Evolutionary conservation across 768 basidiomycete species (phyloP), one percentile per base, ranked within the genome.

Genomic region (Pulveroboletus sp.): DNA sequence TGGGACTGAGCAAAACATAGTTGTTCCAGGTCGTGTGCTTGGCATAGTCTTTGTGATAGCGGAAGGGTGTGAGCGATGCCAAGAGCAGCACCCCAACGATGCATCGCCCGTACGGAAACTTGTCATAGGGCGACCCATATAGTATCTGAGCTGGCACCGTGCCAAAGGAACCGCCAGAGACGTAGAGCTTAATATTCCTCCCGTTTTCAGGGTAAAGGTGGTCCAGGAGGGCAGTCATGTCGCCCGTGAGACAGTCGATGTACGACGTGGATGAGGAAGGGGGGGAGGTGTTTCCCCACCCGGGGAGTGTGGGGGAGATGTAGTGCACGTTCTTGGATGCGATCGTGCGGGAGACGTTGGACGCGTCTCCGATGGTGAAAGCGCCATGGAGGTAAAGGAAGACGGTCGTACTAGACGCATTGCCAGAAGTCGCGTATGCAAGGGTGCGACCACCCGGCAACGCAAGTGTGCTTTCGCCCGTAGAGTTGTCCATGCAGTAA

Each of bases 371-470:
- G n/a, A 81, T 56, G 32, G 70, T 63, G 59, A 83, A 80, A 6
- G 68, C 67, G n/a, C 79, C 80, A 54, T 82, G 81, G 47, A 82
- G 72, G 63, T 73, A 80, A 42, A 84, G 67, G 37, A 82, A 62
- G 20, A 84, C 61, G 13, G 68, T 68, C 2, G 66, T 63, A 63
- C 79, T 81, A 23, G 73, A 71, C 1, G 72, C 63, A 51, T 80
- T 73, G 6, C 82, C 82, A 9, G 62, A 67, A 21, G 77, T 75
- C n/a, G 72, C 72, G 50, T 82, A 84, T 3, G 79, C 81, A 7
- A 83, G 66, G 8, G 64, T 74, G 33, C 80, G 75, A 8, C 75
- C 78, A 43, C 72, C 57, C 4, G 51, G 32, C 12, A 72, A 39
- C 3, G 50, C 34, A 21, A 72, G 62, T 8, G 33, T 54, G 41